Base-by-base conservation (phyloP, 192 early-diverging fungal species). In the Thamnidium elegans region DNA sequence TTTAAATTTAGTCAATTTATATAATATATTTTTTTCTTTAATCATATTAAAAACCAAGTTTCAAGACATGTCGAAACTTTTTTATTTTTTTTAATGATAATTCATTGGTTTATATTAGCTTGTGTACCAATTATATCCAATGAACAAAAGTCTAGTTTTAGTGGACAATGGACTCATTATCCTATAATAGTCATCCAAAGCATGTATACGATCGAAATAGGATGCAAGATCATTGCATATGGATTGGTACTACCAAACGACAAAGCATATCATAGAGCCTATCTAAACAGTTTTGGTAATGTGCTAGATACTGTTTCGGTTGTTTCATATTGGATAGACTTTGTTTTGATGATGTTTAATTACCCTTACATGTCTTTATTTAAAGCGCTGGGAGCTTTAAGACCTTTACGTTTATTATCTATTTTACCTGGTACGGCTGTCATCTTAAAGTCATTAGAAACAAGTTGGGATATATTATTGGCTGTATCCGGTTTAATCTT, bases 261-360 rank as follows among this genome's bases (percentile, higher is more conserved):
- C 8, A 39, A 26, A 30, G n/a, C 20, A 36, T 58, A 56, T 10
- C 79, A 81, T 59, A 69, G 71, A 32, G 73, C 79, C 4, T 81
- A 74, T 53, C 68, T 81, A 20, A 60, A 67, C 11, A 70, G 65
- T 0, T 76, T 76, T 55, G 77, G 78, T 23, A 81, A 81, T 55
- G 66, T 72, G 13, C 30, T 78, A 20, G 84, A 85, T 46, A 52
- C 81, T 11, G 7, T 78, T 19, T 80, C 84, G 0, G 63, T 83
- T 10, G 9, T 78, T 0, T 77, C 74, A 23, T 85, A 75, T 65
- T 85, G 84, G 84, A 62, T 83, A 50, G 84, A 82, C 60, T 70
- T 83, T 13, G 43, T 23, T 3, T 54, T 85, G 1, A 81, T 81
- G 79, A 43, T 73, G 31, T 48, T 58, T n/a, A 59, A 64, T 7